Evolutionary conservation across 1,284 basidiomycete genomes (phyloP).

Genomic region (Hemileia vastatrix): DNA sequence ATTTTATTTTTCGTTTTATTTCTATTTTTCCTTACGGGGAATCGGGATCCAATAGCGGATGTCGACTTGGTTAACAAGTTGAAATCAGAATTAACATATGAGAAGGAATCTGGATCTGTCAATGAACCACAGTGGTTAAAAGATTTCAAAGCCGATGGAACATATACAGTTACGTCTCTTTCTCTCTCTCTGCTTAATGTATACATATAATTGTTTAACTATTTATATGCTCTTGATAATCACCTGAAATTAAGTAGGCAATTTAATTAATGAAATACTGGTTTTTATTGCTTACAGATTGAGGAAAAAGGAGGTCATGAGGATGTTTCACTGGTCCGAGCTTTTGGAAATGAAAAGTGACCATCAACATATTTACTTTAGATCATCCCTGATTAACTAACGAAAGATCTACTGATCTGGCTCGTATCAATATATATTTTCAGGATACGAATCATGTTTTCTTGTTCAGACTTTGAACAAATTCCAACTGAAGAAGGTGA

Average conservation of each 20-base stretch:
- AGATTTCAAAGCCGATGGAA: constrained; percentile 19
- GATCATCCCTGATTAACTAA: not conserved
- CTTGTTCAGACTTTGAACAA: constrained; percentile 20
- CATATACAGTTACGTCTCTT: too few species aligned
- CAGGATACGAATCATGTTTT: constrained; percentile 21
- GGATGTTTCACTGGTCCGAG: constrained; percentile 9
- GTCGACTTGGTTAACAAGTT: constrained; percentile 13
- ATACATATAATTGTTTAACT: not conserved
- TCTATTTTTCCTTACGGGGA: too few species aligned
- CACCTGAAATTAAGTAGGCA: not conserved
- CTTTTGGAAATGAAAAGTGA: constrained; percentile 23
- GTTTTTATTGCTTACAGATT: not conserved
- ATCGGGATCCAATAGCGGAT: constrained; percentile 21
- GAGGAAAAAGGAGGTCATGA: constrained; percentile 12
- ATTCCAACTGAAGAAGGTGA: constrained; percentile 9
- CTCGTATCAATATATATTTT: not conserved
- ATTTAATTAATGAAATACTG: not conserved
- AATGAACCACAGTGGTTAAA: constrained; percentile 18
- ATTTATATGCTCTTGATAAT: not conserved
- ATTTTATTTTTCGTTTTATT: not conserved
- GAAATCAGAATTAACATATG: constrained; percentile 14
- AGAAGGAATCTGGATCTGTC: constrained; percentile 12
- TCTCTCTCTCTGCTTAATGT: too few species aligned
- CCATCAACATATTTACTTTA: not conserved
- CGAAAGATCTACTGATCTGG: not conserved